Evolutionary conservation across 345 rosid species (phyloP), one percentile per base, ranked within the genome.

Genomic region (Arabis alpina): DNA sequence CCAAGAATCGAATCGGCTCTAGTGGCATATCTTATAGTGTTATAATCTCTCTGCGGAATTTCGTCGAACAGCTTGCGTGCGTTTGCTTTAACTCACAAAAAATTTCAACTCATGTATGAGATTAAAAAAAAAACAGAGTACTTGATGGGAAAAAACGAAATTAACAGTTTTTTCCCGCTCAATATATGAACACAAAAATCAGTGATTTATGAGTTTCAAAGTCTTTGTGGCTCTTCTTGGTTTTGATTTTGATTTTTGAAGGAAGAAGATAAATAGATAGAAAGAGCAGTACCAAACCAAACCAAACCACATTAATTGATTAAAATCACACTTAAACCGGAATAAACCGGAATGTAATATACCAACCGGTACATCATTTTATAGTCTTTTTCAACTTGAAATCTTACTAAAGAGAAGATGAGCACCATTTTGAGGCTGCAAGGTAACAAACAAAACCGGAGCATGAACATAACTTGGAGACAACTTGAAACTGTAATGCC

Each of bases 401-500:
- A 74, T 79, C 81, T 74, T 89, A 49, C 56, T 77, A 39, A 91
- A 75, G 53, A 92, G 77, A 23, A 89, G 73, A 25, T 82, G 95
- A 10, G 89, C 84, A 66, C 96, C 98, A 27, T 82, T 25, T 67
- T 87, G 93, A 24, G 96, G 96, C 71, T 82, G 86, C 80, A 79
- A 43, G 50, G 75, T 83, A 47, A 87, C 73, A 37, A 76, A 27
- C 62, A 76, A 57, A 78, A 81, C 70, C 1, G 96, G 98, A 32
- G 96, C 88, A 74, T 90, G 98, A 55, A 78, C 84, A 54, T 90
- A 92, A 4, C 84, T 82, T 0, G 91, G 84, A 7, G 96, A 79
- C 66, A 87, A 40, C 19, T 41, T 72, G 50, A 88, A 82, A 8
- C 79, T 65, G 58, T 75, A 90, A 10, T 58, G 77, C 68, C 52